A percentile compares a stretch with the other conserved stretches of the same genome.
phyloP scores from a whole-genome alignment of 306 rosid genomes.

The Comarum palustre region DNA sequence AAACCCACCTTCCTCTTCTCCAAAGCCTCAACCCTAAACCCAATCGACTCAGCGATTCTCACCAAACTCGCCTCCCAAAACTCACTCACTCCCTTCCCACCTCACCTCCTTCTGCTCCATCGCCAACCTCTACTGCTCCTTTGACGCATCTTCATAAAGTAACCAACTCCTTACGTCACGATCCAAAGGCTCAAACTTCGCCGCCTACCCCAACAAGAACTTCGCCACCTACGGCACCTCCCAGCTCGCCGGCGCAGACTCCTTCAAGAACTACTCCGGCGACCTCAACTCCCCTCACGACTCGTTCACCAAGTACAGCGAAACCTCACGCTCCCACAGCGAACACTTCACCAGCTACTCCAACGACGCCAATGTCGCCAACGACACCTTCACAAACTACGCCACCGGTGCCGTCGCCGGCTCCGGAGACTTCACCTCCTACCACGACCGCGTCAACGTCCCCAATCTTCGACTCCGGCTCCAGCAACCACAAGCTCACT shows the following conservation, averaged over 20 bases:
- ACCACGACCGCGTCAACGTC: conserved; percentile 64
- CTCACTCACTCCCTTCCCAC: conserved; percentile 34
- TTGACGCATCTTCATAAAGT: conserved; percentile 24
- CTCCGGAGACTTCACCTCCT: conserved; percentile 56
- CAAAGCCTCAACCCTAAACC: conserved; percentile 69
- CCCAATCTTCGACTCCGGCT: conserved; percentile 65
- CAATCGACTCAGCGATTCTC: conserved; percentile 46
- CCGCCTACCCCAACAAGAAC: conserved; percentile 46
- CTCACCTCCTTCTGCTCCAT: conserved; percentile 50
- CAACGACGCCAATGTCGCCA: conserved; percentile 61
- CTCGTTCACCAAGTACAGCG: conserved; percentile 60
- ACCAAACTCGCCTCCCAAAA: conserved; percentile 32
- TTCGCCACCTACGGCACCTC: conserved; percentile 63
- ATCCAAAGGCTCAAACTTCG: conserved; percentile 44
- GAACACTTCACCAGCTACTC: conserved; percentile 66
- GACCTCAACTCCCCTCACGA: conserved; percentile 58
- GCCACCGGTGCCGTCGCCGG: conserved; percentile 40
- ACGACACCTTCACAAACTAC: conserved; percentile 55
- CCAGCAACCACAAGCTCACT: conserved; percentile 52
- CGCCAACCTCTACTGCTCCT: conserved; percentile 59
- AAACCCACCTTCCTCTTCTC: conserved; percentile 57
- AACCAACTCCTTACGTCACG: neutral
- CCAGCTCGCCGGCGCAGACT: conserved; percentile 45
- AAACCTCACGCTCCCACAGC: conserved; percentile 37
- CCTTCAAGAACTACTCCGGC: conserved; percentile 80